Conservation (phyloP, 768 basidiomycete genomes). For the Phanerochaete sordida region DNA sequence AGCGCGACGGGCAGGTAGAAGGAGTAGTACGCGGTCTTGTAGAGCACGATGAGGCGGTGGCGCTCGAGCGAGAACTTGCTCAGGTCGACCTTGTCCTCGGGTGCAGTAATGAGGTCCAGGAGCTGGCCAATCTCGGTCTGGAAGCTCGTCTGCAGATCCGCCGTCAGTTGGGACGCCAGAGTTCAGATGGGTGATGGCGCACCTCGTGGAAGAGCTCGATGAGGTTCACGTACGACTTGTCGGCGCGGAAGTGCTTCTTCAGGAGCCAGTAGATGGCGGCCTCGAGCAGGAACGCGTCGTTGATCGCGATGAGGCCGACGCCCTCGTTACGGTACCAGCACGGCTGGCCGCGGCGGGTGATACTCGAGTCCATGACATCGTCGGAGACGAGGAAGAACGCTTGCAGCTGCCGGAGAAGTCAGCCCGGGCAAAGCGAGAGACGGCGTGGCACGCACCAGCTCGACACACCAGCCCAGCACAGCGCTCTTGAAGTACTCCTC, state of each 20-base stretch:
- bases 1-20: slow-evolving; percentile 98
- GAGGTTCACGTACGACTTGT: slow-evolving; percentile 83
- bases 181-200: slow-evolving; percentile 15
- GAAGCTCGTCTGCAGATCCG: slow-evolving; percentile 49
- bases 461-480: slow-evolving; percentile 92
- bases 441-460: slow-evolving; percentile 65
- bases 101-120: slow-evolving; percentile 93
- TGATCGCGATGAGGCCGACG: slow-evolving; percentile 87
- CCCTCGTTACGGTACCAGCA: slow-evolving; percentile 83
- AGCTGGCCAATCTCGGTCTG: slow-evolving; percentile 97
- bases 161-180: neutral
- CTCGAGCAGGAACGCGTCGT: slow-evolving; percentile 96
- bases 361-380: slow-evolving; percentile 95
- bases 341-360: slow-evolving; percentile 91
- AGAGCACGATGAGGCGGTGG: slow-evolving; percentile 89
- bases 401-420: slow-evolving; percentile 65
- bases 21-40: slow-evolving; percentile 97
- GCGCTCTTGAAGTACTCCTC: slow-evolving; percentile 89
- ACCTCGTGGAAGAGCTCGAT: slow-evolving; percentile 91
- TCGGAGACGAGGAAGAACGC: slow-evolving; percentile 96
- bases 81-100: slow-evolving; percentile 86
- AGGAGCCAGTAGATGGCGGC: slow-evolving; percentile 89
- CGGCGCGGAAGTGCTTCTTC: slow-evolving; percentile 78
- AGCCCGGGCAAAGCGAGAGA: neutral
- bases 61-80: slow-evolving; percentile 84